Base-by-base conservation (phyloP, 2,329 filamentous ascomycete genomes). In the Knufia fluminis region DNA sequence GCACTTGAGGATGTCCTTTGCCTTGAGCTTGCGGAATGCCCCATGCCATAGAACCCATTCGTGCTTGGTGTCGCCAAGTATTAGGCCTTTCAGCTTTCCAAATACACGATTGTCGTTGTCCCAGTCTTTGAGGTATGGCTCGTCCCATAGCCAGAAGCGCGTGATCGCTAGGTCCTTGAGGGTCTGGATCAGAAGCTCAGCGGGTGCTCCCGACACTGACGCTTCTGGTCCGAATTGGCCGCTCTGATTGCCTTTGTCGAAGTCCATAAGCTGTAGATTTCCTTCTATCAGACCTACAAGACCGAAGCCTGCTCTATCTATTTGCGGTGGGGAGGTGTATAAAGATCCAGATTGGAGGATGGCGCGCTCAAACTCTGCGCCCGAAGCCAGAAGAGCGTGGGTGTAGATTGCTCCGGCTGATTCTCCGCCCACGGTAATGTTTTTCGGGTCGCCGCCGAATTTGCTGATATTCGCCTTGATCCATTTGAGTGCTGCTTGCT, bases 361-460 rank as follows among this genome's bases (percentile, higher is more conserved):
- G 4, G 32, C 44, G 3, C 44, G 28, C 28, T 38, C 32, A 12
- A 46, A 35, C 17, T 46, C 31, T 3, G 31, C 23, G 12, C 23
- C 23, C 4, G 22, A 17, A 19, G 46, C 46, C 19, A 40, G 28
- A 19, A 42, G 17, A 14, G 35, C 46, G 38, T 40, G 35, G 14
- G 22, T 32, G 22, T 19, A 48, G 2, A 41, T 32, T 31, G 35
- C 46, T 6, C 35, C 35, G 4, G 35, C 33, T 19, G 23, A 41
- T 17, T 41, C 35, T 2, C 36, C 36, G 24, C 46, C 22, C 8
- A 48, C 46, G 4, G 44, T 46, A 16, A 46, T 23, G 19, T 46
- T 46, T 6, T 4, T 26, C 3, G 64, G 61, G 48, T 70, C 67
- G n/a, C 68, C 68, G 8, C 67, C 66, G 53, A 71, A 71, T 16